These are phyloP conservation scores for Fragilaria crotonensis DNA, from an alignment of 108 stramenopile species.

Conservation along the genomic window DNA sequence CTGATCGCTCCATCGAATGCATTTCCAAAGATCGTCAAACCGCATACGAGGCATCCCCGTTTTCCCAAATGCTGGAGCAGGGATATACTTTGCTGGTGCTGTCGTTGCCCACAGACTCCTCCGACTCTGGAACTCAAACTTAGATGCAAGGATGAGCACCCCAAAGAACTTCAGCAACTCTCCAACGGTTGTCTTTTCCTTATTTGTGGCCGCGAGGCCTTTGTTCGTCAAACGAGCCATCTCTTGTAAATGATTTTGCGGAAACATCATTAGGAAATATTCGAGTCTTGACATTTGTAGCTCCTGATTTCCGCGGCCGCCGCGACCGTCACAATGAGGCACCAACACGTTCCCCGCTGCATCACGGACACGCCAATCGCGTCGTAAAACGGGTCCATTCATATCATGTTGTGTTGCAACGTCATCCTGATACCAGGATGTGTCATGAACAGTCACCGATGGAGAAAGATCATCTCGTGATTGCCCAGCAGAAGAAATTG, in stretches of 20 bases:
- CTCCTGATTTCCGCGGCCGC: neutral
- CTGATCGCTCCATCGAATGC: neutral
- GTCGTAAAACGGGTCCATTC: neutral
- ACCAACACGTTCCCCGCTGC: neutral
- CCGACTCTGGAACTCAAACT: constrained; percentile 5
- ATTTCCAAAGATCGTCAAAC: constrained; percentile 1
- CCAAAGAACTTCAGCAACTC: constrained; percentile 11
- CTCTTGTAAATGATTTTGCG: neutral
- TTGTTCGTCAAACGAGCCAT: neutral
- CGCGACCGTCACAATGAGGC: too few species aligned
- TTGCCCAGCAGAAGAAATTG: too few species aligned
- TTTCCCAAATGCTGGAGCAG: neutral
- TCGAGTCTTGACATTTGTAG: neutral
- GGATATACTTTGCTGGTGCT: constrained; percentile 3
- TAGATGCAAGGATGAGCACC: neutral
- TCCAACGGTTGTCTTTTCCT: constrained; percentile 2
- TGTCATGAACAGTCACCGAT: neutral
- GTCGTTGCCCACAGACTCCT: neutral
- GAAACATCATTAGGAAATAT: constrained; percentile 3
- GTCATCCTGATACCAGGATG: neutral
- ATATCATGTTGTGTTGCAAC: neutral
- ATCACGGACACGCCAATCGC: neutral
- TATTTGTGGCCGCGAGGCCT: neutral
- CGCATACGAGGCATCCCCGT: constrained; percentile 6
- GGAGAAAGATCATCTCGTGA: too few species aligned